These are phyloP conservation scores for Solanum microdontum DNA, from an alignment of 257 asterid species.

Conservation along the genomic window DNA sequence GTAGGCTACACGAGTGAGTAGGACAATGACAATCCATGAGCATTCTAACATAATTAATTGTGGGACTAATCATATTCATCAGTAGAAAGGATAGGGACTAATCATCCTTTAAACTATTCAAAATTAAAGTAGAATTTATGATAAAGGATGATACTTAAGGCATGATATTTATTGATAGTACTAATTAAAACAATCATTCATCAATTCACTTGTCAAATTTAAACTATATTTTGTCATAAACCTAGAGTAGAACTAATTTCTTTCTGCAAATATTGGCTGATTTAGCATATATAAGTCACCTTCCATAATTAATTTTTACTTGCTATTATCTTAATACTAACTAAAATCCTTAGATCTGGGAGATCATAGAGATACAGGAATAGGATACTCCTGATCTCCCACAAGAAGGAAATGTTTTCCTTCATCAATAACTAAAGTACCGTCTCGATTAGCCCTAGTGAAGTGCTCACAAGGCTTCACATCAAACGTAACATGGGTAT, in stretches of 20 bases:
- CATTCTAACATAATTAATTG: neutral
- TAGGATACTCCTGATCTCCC: conserved; percentile 33
- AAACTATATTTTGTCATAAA: neutral
- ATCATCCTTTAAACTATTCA: neutral
- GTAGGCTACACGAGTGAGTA: neutral
- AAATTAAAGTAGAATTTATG: too few species aligned
- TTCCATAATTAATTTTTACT: neutral
- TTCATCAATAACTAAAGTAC: conserved; percentile 33
- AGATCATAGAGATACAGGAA: conserved; percentile 16
- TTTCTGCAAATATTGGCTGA: neutral
- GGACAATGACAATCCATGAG: neutral
- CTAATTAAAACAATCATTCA: neutral
- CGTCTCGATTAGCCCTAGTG: conserved; percentile 34
- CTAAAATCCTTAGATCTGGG: neutral
- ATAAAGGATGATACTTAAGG: neutral
- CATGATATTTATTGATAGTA: neutral
- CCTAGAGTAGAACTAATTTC: neutral
- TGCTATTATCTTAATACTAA: neutral
- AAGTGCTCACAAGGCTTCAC: conserved; percentile 42
- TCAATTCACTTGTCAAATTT: neutral
- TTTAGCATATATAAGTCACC: neutral
- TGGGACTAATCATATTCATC: neutral
- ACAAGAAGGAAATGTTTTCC: conserved; percentile 27
- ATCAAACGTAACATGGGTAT: conserved; percentile 15
- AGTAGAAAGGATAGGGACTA: neutral